A percentile compares a stretch with the other conserved stretches of the same genome.
Evolutionary conservation across 257 asterid genomes (phyloP).

Genomic region (Linderniella brevidens): DNA sequence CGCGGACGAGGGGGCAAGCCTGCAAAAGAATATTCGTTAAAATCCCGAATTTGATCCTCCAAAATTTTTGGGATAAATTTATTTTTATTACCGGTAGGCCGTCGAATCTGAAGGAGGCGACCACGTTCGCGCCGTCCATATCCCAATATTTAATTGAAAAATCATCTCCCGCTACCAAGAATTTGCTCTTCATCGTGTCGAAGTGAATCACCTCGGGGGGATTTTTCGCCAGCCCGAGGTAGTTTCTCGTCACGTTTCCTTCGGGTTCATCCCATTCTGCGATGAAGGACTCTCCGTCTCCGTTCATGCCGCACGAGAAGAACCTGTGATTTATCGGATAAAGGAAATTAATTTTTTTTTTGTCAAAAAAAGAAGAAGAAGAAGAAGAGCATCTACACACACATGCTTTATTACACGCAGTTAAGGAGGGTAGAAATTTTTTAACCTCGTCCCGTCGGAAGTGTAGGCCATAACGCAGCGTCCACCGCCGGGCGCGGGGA

Average conservation of each 20-base stretch:
- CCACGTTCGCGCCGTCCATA: constrained; percentile 37
- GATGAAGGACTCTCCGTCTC: constrained; percentile 39
- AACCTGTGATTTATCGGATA: too few relatives aligned
- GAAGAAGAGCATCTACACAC: too few relatives aligned
- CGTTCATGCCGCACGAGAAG: constrained; percentile 55
- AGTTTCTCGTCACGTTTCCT: constrained; percentile 37
- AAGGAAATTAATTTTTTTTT: too few relatives aligned
- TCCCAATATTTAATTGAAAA: constrained; percentile 49
- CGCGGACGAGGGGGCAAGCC: constrained; percentile 59
- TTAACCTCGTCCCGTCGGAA: constrained; percentile 61
- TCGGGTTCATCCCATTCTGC: constrained; percentile 57
- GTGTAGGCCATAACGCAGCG: constrained; percentile 44
- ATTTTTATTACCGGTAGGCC: too few relatives aligned
- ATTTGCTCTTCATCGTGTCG: constrained; percentile 41
- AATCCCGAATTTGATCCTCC: constrained; percentile 3
- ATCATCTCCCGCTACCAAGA: constrained; percentile 62
- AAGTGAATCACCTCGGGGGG: constrained; percentile 44
- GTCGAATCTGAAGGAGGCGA: neutral
- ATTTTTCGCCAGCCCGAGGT: constrained; percentile 36
- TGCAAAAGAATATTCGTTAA: too few relatives aligned
- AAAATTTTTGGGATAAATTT: constrained; percentile 3
- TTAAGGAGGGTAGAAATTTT: too few relatives aligned
- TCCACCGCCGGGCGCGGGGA: constrained; percentile 41
- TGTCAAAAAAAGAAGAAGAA: too few relatives aligned
- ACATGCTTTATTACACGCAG: too few relatives aligned